Conservation (phyloP, 208 protist species). For the Leishmania arabica region DNA sequence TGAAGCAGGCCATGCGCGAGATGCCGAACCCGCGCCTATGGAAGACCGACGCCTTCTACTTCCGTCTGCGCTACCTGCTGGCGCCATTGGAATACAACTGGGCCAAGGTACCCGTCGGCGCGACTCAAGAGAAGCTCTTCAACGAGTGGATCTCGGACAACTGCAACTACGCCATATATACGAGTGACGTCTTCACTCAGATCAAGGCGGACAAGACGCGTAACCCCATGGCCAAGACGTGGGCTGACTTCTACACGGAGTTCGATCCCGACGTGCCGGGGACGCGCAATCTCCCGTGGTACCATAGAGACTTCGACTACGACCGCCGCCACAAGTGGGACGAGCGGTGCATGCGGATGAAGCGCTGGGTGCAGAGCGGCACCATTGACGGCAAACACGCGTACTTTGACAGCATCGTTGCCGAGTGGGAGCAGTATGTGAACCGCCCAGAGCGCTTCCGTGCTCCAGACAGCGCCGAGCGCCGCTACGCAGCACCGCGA, state of each 20-base stretch:
- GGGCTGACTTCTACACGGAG: constrained; percentile 84
- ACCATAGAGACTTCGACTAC: constrained; percentile 90
- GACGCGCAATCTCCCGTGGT: constrained; percentile 87
- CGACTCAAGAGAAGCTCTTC: constrained; percentile 72
- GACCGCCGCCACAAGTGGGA: constrained; percentile 91
- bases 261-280: constrained; percentile 88
- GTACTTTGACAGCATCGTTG: constrained; percentile 86
- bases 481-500: constrained; percentile 77
- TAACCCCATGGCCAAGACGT: constrained; percentile 88
- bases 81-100: constrained; percentile 91
- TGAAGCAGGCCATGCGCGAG: constrained; percentile 90
- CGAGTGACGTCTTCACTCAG: constrained; percentile 51
- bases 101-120: constrained; percentile 82
- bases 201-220: constrained; percentile 77
- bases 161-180: constrained; percentile 82
- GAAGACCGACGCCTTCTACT: constrained; percentile 93
- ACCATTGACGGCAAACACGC: constrained; percentile 79
- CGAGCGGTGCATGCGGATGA: constrained; percentile 93
- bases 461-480: constrained; percentile 75
- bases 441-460: constrained; percentile 86
- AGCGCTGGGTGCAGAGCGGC: constrained; percentile 90
- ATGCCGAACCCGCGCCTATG: constrained; percentile 90
- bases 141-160: constrained; percentile 90
- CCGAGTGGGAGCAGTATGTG: constrained; percentile 92
- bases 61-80: constrained; percentile 84